phyloP scores from a whole-genome alignment of 2,329 filamentous ascomycete genomes.

The Apiospora kogelbergensis region DNA sequence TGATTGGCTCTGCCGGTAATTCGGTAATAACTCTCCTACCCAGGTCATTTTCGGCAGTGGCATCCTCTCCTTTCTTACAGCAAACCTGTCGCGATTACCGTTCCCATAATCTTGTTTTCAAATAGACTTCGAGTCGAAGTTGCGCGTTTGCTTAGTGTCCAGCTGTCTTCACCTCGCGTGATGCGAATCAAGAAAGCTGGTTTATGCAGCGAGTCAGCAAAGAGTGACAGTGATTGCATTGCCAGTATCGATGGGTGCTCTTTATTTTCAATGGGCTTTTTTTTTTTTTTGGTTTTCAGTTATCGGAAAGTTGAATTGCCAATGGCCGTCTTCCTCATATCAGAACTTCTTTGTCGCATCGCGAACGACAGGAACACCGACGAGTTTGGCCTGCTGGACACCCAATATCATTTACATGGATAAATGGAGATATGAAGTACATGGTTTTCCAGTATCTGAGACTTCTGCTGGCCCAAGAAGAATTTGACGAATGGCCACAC shows the following conservation, averaged over 20 bases:
- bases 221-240: background rate
- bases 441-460: too few relatives aligned
- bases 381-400: constrained; percentile 33
- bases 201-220: background rate
- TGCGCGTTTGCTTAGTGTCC: background rate
- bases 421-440: constrained; percentile 29
- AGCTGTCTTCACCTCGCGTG: background rate
- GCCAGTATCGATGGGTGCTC: background rate
- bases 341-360: too few relatives aligned
- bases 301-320: constrained; percentile 14
- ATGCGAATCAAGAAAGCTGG: background rate
- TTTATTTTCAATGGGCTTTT: background rate
- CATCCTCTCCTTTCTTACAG: background rate
- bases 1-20: background rate
- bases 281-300: too few relatives aligned
- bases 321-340: constrained; percentile 30
- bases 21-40: background rate
- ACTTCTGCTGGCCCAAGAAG: constrained; percentile 19
- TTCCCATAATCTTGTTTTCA: background rate
- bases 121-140: background rate
- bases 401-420: constrained; percentile 38
- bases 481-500: too few relatives aligned
- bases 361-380: constrained; percentile 35
- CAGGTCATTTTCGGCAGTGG: background rate
- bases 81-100: background rate